Base-by-base conservation (phyloP, 768 basidiomycete genomes). In the Piloderma croceum region DNA sequence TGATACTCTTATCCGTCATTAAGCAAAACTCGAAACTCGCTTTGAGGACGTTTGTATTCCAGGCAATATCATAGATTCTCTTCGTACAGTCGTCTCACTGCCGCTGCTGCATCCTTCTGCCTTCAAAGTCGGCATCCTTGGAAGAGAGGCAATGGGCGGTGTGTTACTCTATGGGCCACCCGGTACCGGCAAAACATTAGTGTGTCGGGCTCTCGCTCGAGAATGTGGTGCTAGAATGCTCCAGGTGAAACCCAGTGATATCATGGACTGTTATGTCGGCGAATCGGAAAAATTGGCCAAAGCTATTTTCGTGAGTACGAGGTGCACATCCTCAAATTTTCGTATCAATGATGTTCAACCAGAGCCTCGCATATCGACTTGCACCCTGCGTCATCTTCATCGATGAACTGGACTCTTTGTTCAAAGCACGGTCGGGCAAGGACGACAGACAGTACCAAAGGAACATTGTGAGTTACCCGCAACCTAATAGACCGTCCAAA, bases 101-200 rank as follows among this genome's bases (percentile, higher is more conserved):
- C 52, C 47, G 7, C 29, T 51, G 3, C 31, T 41, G 2, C 35
- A 43, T 29, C 50, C 50, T 23, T 22, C 24, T 31, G 24, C 35
- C 17, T 53, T 51, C 40, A 46, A 49, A 25, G 25, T 69, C 40
- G 71, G 71, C 41, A 69, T 73, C 24, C 66, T 76, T 32, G 71
- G 70, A 42, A 74, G 72, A 51, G 74, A 76, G 47, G 71, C 74
- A 2, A 73, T n/a, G n/a, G n/a, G n/a, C n/a, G n/a, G n/a, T n/a
- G n/a, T n/a, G n/a, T n/a, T n/a, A n/a, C n/a, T n/a, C n/a, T n/a
- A n/a, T n/a, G n/a, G n/a, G n/a, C n/a, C n/a, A n/a, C n/a, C n/a
- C n/a, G n/a, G n/a, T n/a, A n/a, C n/a, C n/a, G n/a, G n/a, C n/a
- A n/a, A n/a, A n/a, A n/a, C n/a, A n/a, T n/a, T n/a, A n/a, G n/a